Percentiles rank a stretch among this genome's conserved stretches.
phyloP scores from a whole-genome alignment of 352 stramenopile species.

The Phytophthora citrophthora region DNA sequence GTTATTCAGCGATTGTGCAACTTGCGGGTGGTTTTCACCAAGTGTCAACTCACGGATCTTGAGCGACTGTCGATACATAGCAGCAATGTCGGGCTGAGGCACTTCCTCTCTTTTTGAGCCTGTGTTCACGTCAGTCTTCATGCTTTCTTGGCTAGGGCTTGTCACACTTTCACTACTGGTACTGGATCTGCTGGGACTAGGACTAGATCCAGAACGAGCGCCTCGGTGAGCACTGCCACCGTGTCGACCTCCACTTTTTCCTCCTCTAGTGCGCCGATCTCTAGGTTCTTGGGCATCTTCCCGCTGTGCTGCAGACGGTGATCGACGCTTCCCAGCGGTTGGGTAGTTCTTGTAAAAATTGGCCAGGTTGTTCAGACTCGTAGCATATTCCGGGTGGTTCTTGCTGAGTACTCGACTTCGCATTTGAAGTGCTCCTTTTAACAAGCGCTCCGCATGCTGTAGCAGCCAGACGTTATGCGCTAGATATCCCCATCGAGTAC shows the following conservation, averaged over 20 bases:
- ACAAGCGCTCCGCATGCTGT: constrained; percentile 67
- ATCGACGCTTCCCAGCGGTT: constrained; percentile 37
- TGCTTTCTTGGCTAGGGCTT: constrained; percentile 20
- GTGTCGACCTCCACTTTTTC: constrained; percentile 18
- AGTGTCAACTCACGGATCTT: constrained; percentile 76
- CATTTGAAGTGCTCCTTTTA: constrained; percentile 78
- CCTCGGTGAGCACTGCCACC: constrained; percentile 13
- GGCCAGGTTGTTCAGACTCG: constrained; percentile 83
- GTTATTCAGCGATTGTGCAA: constrained; percentile 86
- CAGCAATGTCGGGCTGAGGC: constrained; percentile 58
- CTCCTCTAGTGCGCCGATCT: constrained; percentile 17
- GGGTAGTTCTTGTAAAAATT: constrained; percentile 88
- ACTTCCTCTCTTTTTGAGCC: constrained; percentile 20
- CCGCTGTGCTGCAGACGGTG: constrained; percentile 30
- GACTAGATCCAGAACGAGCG: constrained; percentile 23
- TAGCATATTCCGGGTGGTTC: constrained; percentile 81
- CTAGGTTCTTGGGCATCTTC: constrained; percentile 28
- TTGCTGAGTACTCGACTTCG: constrained; percentile 74
- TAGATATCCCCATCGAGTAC: constrained; percentile 70
- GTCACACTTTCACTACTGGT: constrained; percentile 38
- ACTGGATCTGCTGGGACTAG: constrained; percentile 39
- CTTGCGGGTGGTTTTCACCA: constrained; percentile 74
- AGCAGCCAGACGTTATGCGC: constrained; percentile 83
- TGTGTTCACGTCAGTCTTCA: neutral
- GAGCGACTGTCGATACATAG: constrained; percentile 79